phyloP scores from a whole-genome alignment of 2,329 filamentous ascomycete species.

The Fusarium mangiferae region DNA sequence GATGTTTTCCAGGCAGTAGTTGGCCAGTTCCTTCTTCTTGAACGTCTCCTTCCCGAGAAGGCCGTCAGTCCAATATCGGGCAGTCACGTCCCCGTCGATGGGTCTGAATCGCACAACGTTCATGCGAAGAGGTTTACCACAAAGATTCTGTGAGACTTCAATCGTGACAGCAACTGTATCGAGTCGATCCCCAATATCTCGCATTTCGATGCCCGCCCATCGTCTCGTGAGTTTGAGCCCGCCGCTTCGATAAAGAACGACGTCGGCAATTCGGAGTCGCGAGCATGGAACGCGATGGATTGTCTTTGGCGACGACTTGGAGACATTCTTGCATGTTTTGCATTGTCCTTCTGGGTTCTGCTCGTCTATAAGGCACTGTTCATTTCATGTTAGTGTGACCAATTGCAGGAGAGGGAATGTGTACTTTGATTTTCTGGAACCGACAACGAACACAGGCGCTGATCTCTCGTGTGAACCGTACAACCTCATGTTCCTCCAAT shows the following conservation, averaged over 20 bases:
- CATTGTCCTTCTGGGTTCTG: conserved; percentile 50
- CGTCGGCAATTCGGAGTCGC: conserved; percentile 56
- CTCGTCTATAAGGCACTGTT: conserved; percentile 52
- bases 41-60: conserved; percentile 37
- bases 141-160: conserved; percentile 53
- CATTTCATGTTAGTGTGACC: conserved; percentile 1
- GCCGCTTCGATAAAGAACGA: conserved; percentile 54
- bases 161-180: conserved; percentile 47
- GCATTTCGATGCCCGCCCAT: conserved; percentile 54
- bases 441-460: conserved; percentile 36
- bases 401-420: neutral
- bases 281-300: conserved; percentile 58
- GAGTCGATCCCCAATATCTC: conserved; percentile 53
- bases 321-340: conserved; percentile 52
- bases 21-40: conserved; percentile 48
- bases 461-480: conserved; percentile 2
- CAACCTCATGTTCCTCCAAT: neutral
- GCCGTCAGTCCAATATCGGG: conserved; percentile 52
- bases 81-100: conserved; percentile 49
- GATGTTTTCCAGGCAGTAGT: conserved; percentile 55
- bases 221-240: conserved; percentile 57
- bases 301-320: conserved; percentile 56
- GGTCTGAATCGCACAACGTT: conserved; percentile 56
- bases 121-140: conserved; percentile 50
- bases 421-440: conserved; percentile 39